Conservation (phyloP, 2,329 filamentous ascomycete species). For the Teratosphaeria viscida region DNA sequence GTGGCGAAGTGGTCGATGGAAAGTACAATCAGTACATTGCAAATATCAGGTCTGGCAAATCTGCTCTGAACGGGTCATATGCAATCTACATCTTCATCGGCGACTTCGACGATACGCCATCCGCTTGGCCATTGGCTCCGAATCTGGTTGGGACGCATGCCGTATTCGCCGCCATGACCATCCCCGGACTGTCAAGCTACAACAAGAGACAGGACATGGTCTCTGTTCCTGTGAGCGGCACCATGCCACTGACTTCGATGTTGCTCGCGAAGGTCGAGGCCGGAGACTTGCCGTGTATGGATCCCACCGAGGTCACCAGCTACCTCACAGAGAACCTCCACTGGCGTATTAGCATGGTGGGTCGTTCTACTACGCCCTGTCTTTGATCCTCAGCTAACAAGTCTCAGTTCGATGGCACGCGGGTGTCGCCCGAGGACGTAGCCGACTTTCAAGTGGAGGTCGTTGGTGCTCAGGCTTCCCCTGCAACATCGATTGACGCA, state of each 20-base stretch:
- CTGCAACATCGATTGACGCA: conserved; percentile 22
- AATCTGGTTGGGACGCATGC: conserved; percentile 54
- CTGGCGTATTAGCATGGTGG: conserved; percentile 25
- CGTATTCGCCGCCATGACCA: conserved; percentile 28
- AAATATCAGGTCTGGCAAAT: conserved; percentile 53
- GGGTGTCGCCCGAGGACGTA: conserved; percentile 24
- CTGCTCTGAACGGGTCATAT: conserved; percentile 52
- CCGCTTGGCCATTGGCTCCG: conserved; percentile 41
- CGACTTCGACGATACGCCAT: conserved; percentile 34
- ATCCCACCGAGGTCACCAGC: conserved; percentile 14
- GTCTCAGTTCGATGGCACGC: conserved; percentile 26
- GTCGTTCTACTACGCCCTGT: background rate
- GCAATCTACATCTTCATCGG: conserved; percentile 61
- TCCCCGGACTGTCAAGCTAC: conserved; percentile 4
- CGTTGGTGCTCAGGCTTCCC: conserved; percentile 28
- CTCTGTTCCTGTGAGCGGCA: conserved; percentile 25
- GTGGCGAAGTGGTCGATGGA: conserved; percentile 28
- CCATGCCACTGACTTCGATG: conserved; percentile 35
- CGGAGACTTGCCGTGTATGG: conserved; percentile 26
- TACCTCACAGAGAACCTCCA: conserved; percentile 24
- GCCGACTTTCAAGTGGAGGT: conserved; percentile 31
- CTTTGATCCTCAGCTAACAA: background rate
- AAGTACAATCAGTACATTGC: conserved; percentile 56
- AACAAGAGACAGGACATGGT: background rate
- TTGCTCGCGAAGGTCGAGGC: conserved; percentile 26